Conservation (phyloP, 805 yeast species). For the Yarrowia osloensis region DNA sequence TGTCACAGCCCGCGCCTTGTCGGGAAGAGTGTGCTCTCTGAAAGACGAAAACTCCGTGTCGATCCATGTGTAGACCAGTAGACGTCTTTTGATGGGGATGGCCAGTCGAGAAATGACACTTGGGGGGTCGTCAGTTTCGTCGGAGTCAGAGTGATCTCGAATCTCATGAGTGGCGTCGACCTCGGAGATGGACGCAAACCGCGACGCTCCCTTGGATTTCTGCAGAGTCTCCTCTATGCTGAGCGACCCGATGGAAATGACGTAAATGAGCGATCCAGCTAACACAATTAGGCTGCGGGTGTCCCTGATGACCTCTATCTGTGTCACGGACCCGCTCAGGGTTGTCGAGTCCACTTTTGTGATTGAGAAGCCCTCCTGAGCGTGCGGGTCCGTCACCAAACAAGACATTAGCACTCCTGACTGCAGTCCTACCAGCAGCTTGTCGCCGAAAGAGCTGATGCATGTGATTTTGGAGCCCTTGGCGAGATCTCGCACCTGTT, state of each 20-base stretch:
- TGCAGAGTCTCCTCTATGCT: constrained; percentile 41
- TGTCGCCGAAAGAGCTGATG: constrained; percentile 37
- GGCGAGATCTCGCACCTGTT: constrained; percentile 14
- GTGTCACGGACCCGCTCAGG: constrained; percentile 39
- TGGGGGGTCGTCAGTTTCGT: not conserved
- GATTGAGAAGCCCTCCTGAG: constrained; percentile 33
- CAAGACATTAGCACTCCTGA: constrained; percentile 40
- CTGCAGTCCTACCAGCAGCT: constrained; percentile 39
- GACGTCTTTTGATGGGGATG: constrained; percentile 36
- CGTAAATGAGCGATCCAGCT: constrained; percentile 41
- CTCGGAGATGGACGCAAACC: constrained; percentile 37
- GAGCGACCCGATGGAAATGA: constrained; percentile 42
- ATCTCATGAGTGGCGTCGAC: constrained; percentile 23
- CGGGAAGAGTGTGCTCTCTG: constrained; percentile 39
- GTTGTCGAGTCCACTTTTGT: constrained; percentile 34
- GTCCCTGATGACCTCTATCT: constrained; percentile 43
- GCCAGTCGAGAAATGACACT: constrained; percentile 39
- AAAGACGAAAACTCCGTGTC: constrained; percentile 40
- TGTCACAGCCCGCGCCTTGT: constrained; percentile 38
- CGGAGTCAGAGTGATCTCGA: not conserved
- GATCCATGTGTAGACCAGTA: constrained; percentile 39
- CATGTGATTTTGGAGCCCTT: constrained; percentile 31
- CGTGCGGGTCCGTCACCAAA: constrained; percentile 36
- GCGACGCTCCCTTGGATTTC: constrained; percentile 43
- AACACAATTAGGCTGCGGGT: constrained; percentile 43